Conservation (phyloP, 768 basidiomycete species). For the Xerocomellus intermedius region DNA sequence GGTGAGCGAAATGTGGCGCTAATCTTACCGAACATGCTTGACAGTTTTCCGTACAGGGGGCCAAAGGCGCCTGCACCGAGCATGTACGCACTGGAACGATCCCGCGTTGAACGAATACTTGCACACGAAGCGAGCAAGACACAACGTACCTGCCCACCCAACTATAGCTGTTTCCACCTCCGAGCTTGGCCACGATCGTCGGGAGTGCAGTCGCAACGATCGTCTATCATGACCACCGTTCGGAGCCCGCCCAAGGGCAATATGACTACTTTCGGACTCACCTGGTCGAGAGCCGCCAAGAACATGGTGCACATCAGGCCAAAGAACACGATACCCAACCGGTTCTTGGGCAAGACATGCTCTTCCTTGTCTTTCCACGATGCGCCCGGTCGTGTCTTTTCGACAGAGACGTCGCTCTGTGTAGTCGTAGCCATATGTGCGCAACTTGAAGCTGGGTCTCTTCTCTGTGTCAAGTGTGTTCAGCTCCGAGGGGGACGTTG, state of each 20-base stretch:
- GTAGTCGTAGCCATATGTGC: constrained; percentile 8
- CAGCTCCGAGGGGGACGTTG: neutral
- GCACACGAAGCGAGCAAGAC: neutral
- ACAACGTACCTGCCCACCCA: constrained; percentile 67
- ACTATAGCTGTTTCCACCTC: constrained; percentile 61
- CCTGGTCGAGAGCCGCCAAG: constrained; percentile 60
- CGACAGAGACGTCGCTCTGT: neutral
- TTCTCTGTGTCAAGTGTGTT: neutral
- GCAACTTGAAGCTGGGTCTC: neutral
- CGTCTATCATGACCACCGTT: constrained; percentile 37
- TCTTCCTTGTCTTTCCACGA: constrained; percentile 57
- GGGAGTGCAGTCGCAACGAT: constrained; percentile 77
- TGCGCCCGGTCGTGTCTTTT: constrained; percentile 41
- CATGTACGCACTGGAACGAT: constrained; percentile 61
- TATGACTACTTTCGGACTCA: constrained; percentile 19
- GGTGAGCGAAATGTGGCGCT: neutral
- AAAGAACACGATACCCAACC: constrained; percentile 24
- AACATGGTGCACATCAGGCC: constrained; percentile 32
- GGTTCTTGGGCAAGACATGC: constrained; percentile 47
- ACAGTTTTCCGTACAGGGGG: constrained; percentile 78
- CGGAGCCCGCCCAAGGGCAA: neutral
- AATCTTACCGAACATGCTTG: constrained; percentile 48
- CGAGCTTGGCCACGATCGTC: constrained; percentile 64
- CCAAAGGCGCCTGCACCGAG: constrained; percentile 64
- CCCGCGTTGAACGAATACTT: neutral